Percentiles rank a stretch among this genome's conserved stretches.
These are phyloP conservation scores for Silene latifolia DNA, from an alignment of 148 eudicot species.

Conservation along the genomic window DNA sequence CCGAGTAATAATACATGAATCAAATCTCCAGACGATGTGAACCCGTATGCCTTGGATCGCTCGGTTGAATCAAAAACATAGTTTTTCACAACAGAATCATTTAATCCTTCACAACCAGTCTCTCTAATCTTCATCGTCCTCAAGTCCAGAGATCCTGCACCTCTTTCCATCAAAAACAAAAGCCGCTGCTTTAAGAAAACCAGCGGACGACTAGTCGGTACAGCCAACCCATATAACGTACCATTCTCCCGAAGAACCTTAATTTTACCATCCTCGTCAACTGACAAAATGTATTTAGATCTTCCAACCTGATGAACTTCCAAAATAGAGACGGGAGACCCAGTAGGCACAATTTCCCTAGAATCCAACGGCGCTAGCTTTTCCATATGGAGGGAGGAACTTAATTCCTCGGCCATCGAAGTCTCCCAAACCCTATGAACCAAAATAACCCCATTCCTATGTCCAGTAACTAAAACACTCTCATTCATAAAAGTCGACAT, in stretches of 20 bases:
- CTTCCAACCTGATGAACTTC: conserved; percentile 85
- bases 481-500: conserved; percentile 72
- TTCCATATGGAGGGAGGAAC: conserved; percentile 45
- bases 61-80: conserved; percentile 85
- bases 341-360: conserved; percentile 29
- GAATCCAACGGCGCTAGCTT: conserved; percentile 31
- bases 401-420: conserved; percentile 44
- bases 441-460: conserved; percentile 59
- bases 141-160: conserved; percentile 93
- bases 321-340: conserved; percentile 44
- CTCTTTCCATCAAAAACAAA: conserved; percentile 79
- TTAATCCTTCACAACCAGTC: conserved; percentile 81
- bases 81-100: conserved; percentile 49
- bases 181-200: conserved; percentile 86
- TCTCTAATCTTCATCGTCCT: conserved; percentile 84
- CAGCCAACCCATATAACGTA: conserved; percentile 52
- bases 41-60: conserved; percentile 83
- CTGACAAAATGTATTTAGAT: conserved; percentile 64
- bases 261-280: conserved; percentile 58
- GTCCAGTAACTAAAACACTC: conserved; percentile 75
- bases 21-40: conserved; percentile 72
- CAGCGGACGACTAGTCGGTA: conserved; percentile 67
- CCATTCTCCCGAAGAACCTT: conserved; percentile 74
- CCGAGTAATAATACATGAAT: conserved; percentile 73
- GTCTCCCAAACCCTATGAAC: conserved; percentile 78